Base-by-base conservation (phyloP, 176 grass and related monocot genomes). In the Otatea glauca region DNA sequence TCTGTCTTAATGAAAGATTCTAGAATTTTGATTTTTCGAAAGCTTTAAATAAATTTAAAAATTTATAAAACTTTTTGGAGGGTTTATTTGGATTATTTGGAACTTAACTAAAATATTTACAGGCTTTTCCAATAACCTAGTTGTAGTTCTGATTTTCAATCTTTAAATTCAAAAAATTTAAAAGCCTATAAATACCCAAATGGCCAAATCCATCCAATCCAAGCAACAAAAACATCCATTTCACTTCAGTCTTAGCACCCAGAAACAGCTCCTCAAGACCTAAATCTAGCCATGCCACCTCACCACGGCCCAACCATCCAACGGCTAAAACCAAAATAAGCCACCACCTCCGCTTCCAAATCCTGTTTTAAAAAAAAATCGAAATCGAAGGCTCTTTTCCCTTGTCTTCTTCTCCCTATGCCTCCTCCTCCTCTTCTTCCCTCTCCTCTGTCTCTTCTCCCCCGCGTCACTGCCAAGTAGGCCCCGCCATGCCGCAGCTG, bases 401-500 rank as follows among this genome's bases (percentile, higher is more conserved):
- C 51, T 47, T 77, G n/a, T 18, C 15, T 23, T 47, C 34, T 23
- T 10, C 47, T 58, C 11, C 51, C 10, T 37, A 67, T 75, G 69
- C 15, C 15, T 4, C 35, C 35, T 37, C 14, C 49, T 5, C 21
- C 44, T 3, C 74, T 16, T 66, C 38, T 29, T 51, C 71, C 20
- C 10, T 21, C 82, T 25, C 16, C 21, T 9, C 32, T 39, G 13
- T 11, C 15, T 35, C 47, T 51, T 24, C 20, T 6, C 29, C 47
- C 64, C 69, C 68, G 27, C 67, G 68, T 20, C 81, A 70, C 85
- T 87, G 75, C 80, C 75, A 76, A 32, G 75, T 87, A 76, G 89
- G 78, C 69, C 75, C 81, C 75, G 42, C 85, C 75, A 90, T 91
- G 81, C 63, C 71, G 79, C 88, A 79, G 81, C 87, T 84, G 23